Base-by-base conservation (phyloP, 805 yeast species). In the Lipomyces oligophaga region DNA sequence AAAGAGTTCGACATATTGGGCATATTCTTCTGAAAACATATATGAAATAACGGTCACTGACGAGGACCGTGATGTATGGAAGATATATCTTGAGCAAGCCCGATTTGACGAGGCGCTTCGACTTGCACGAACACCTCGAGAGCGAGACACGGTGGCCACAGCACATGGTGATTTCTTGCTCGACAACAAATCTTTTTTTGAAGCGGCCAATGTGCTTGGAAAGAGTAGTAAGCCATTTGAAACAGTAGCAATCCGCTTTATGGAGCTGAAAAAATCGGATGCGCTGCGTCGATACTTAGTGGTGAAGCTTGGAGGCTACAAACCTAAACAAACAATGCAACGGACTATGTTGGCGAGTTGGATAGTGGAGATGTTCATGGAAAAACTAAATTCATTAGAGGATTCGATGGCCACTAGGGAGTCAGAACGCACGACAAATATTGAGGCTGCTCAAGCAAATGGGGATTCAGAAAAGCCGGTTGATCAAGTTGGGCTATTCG, bases 41-140 rank as follows among this genome's bases (percentile, higher is more conserved):
- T 84, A 75, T 60, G 98, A 93, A 62, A 65, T 93, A 5, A 72
- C 82, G 7, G 69, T 85, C 10, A 74, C 74, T 28, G 75, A 83
- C 59, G 97, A 90, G 63, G 71, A 80, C 3, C 68, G 74, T 3
- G 83, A 83, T 21, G 80, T 89, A 2, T 86, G 97, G 96, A 76
- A 75, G 43, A 68, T 77, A 0, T 63, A 81, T 58, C 61, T 80
- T n/a, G 72, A 71, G 3, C 69, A 69, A 41, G 63, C 69, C 5
- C 65, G 76, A 46, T 90, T 73, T 63, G 85, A 81, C 15, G 78
- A 77, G 36, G 96, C 96, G 0, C 67, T 85, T 38, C 54, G 62
- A 1, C 62, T 78, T 13, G 62, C 74, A 3, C 57, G 66, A 25
- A 73, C 75, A 45, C 28, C 63, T n/a, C 40, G 58, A 8, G 64